Evolutionary conservation across 371 early-diverging fungal genomes (phyloP).

Genomic region (Chytridium lagenaria): DNA sequence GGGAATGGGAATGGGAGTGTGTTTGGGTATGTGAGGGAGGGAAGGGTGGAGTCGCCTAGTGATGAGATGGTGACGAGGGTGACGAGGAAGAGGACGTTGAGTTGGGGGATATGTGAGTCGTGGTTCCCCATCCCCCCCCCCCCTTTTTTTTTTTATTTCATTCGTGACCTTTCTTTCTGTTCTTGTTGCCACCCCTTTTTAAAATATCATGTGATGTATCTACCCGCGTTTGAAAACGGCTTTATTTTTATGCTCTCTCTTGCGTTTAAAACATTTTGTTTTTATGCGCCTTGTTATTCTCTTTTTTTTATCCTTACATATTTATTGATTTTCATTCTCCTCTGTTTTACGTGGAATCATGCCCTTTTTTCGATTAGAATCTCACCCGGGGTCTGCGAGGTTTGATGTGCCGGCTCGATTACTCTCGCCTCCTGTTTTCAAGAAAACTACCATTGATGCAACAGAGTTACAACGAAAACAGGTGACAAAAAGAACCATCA

Average conservation of each 20-base stretch:
- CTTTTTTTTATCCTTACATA: not conserved
- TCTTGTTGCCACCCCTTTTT: not conserved
- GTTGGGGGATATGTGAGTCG: slow-evolving; percentile 25
- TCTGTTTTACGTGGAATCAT: no score
- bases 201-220: no score
- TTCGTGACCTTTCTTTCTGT: not conserved
- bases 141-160: not conserved
- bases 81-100: slow-evolving; percentile 14
- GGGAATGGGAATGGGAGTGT: no score
- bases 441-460: slow-evolving; percentile 22
- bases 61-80: not conserved
- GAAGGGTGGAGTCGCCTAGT: not conserved
- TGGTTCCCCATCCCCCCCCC: no score
- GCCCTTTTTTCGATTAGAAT: not conserved
- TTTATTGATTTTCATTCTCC: not conserved
- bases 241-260: not conserved
- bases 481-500: no score
- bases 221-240: not conserved
- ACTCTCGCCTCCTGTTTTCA: slow-evolving; percentile 11
- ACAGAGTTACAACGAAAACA: slow-evolving; percentile 31
- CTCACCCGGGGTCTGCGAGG: slow-evolving; percentile 5
- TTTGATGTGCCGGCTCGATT: slow-evolving; percentile 28
- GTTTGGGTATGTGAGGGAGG: slow-evolving; percentile 7
- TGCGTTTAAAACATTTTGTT: no score
- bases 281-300: not conserved